Conservation (phyloP, 2,329 filamentous ascomycete genomes). For the Aplosporella prunicola region DNA sequence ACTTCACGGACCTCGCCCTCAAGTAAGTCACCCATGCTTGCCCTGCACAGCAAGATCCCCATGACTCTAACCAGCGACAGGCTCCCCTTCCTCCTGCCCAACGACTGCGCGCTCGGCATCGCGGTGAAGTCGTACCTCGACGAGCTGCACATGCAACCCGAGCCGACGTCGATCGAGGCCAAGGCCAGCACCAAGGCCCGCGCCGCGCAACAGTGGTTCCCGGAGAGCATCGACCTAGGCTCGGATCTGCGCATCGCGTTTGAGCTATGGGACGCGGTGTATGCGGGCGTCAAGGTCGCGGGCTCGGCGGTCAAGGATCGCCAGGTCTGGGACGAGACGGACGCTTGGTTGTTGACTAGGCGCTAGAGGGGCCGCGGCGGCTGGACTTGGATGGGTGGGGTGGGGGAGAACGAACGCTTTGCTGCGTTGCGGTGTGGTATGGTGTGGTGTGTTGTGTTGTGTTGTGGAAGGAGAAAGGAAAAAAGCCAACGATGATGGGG, state of each 20-base stretch:
- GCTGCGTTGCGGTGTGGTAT: too few species aligned
- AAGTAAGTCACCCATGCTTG: constrained; percentile 45
- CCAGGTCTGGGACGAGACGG: constrained; percentile 49
- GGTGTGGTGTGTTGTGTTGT: too few species aligned
- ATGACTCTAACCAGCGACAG: constrained; percentile 26
- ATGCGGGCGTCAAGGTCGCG: constrained; percentile 47
- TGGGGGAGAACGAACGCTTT: too few species aligned
- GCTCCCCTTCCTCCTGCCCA: constrained; percentile 59
- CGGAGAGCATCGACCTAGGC: constrained; percentile 48
- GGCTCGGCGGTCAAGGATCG: constrained; percentile 41
- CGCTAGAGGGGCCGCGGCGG: too few species aligned
- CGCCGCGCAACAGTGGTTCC: constrained; percentile 40
- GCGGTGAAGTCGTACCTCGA: constrained; percentile 73
- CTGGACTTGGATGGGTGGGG: too few species aligned
- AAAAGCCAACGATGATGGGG: too few species aligned
- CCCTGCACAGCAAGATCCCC: constrained; percentile 33
- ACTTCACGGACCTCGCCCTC: constrained; percentile 56
- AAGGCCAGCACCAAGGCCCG: constrained; percentile 39
- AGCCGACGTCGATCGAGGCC: constrained; percentile 43
- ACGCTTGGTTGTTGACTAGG: constrained; percentile 43
- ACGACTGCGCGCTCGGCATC: constrained; percentile 67
- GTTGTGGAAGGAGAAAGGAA: too few species aligned
- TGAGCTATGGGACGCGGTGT: constrained; percentile 56
- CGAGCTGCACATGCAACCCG: constrained; percentile 52
- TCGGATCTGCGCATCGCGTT: constrained; percentile 52